Base-by-base conservation (phyloP, 108 stramenopile genomes). In the Fragilaria radians region DNA sequence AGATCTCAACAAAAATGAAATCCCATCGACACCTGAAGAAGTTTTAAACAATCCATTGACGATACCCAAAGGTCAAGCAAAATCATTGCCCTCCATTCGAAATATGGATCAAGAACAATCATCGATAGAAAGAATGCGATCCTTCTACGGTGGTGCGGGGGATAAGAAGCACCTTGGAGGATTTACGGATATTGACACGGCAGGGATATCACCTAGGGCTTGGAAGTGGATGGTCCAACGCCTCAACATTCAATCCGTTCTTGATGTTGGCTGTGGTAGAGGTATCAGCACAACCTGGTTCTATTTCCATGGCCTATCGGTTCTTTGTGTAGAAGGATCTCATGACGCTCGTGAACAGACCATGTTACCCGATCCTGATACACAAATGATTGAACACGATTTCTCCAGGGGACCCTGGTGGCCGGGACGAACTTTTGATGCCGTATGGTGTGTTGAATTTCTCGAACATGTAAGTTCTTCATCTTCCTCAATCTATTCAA, bases 241-340 rank as follows among this genome's bases (percentile, higher is more conserved):
- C 23, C 42, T 76, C 9, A 76, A 78, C 17, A 66, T 86, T 19
- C 74, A 83, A 49, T 70, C 71, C 4, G 4, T 86, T 3, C 33
- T 86, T 0, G 85, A 86, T 57, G 77, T 86, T 0, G 85, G 85
- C 32, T 86, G 85, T 52, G 85, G 81, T 1, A 70, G 62, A 19
- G 85, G 85, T 23, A 62, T 80, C 1, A 64, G 61, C 17, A 79
- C 85, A 0, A 53, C 66, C 0, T 86, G 81, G 79, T 86, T 86
- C 52, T 30, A 62, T 51, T 32, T 62, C 0, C 79, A 80, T 48
- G 79, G 78, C n/a, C 34, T 76, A n/a, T 57, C 75, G 17, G 70
- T 74, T 1, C 58, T 52, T 4, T 85, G 83, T 51, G 77, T 77
- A 14, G 83, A 85, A 60, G 79, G 84, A 5, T 66, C 67, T 63